Evolutionary conservation across 441 rosid species (phyloP).

Genomic region (Codiaeum variegatum): DNA sequence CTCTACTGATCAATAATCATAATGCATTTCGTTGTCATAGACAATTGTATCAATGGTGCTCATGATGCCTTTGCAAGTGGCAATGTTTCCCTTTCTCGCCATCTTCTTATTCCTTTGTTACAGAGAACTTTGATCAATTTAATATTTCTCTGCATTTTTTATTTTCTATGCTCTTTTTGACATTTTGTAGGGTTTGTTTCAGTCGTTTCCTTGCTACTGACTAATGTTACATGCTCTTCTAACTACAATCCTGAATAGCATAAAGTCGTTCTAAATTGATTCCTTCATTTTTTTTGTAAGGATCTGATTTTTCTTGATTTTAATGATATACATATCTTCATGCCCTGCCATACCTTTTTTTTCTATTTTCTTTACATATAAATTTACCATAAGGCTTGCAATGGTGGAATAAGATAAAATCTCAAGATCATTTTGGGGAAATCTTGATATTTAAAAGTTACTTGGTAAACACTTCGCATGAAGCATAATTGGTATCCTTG

Average conservation of each 20-base stretch:
- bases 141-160: background rate
- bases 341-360: background rate
- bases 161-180: background rate
- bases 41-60: background rate
- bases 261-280: background rate
- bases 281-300: no score
- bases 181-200: background rate
- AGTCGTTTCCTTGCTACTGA: background rate
- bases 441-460: background rate
- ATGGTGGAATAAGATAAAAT: background rate
- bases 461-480: background rate
- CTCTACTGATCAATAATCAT: background rate
- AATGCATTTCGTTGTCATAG: background rate
- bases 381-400: background rate
- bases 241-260: background rate
- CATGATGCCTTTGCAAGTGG: background rate
- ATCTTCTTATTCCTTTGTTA: background rate
- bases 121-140: background rate
- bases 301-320: background rate
- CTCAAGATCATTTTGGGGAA: background rate
- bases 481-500: background rate
- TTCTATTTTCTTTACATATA: background rate
- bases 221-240: background rate
- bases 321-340: background rate
- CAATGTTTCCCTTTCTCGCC: background rate